Base-by-base conservation (phyloP, 805 yeast genomes). In the Yueomyces sp. region DNA sequence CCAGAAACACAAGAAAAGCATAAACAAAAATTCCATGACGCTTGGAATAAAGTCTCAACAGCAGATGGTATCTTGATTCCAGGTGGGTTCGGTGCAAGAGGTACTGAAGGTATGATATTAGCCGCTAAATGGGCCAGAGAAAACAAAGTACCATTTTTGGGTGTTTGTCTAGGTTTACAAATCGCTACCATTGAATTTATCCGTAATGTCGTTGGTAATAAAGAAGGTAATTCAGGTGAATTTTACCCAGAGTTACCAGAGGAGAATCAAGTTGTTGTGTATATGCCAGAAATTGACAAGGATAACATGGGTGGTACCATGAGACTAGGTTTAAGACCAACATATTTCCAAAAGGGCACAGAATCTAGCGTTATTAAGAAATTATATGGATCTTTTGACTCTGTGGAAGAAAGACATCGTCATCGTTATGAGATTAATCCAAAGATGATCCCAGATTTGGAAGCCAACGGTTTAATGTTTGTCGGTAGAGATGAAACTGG, bases 81-180 rank as follows among this genome's bases (percentile, higher is more conserved):
- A 37, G 99, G 99, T 60, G 99, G 99, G 1, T 92, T 92, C 59
- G 99, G 99, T 47, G 67, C 77, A 41, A 81, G 99, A 65, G 99
- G 99, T 67, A 85, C 86, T 47, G 97, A 92, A 68, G 99, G 98
- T 55, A 92, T 92, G 99, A 73, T 92, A 61, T 69, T 85, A 36
- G 98, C 97, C 47, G 94, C 96, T 44, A 82, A 85, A 65, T 92
- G 94, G 82, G 98, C 98, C n/a, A 81, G 99, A 69, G 95, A 83
- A 65, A 86, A 86, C 69, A 76, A 81, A 57, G 76, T 86, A 46
- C 99, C 99, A 42, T 92, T 81, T 66, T 73, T 92, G 58, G 99
- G 99, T 63, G 94, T 92, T 49, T 92, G 99, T 68, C 75, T 92
- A 45, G 99, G 99, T 48, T 77, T 92, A 69, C 99, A 92, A 70